Evolutionary conservation across 2,329 filamentous ascomycete genomes (phyloP).

Genomic region (Grosmannia huntii): DNA sequence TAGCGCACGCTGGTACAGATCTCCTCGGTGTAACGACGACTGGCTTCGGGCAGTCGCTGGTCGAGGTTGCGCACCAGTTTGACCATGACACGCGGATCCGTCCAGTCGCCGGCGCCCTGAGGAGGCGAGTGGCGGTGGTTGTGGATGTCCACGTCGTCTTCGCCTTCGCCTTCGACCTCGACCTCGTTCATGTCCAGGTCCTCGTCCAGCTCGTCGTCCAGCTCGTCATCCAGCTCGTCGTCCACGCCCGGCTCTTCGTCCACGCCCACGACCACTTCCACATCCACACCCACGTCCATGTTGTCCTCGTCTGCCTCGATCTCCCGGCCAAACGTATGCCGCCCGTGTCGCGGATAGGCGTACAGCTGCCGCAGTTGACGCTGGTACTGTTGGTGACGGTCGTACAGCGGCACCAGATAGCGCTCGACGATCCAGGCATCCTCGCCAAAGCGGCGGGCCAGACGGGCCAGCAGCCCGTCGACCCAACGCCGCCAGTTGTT

Average conservation of each 20-base stretch:
- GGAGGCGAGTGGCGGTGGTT: background rate
- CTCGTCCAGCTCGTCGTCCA: background rate
- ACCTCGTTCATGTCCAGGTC: too few species aligned
- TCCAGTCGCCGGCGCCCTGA: slow-evolving; percentile 13
- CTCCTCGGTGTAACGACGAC: slow-evolving; percentile 21
- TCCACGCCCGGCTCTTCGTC: too few species aligned
- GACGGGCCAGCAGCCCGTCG: slow-evolving; percentile 49
- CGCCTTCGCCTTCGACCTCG: slow-evolving; percentile 2
- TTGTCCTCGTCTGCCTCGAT: too few species aligned
- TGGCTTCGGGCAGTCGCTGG: slow-evolving; percentile 23
- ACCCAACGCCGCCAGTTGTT: slow-evolving; percentile 27
- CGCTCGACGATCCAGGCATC: slow-evolving; percentile 60
- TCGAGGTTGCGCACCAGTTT: slow-evolving; percentile 32
- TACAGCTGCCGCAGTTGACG: slow-evolving; percentile 51
- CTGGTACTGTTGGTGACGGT: slow-evolving; percentile 12
- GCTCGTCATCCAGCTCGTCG: background rate
- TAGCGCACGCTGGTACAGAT: slow-evolving; percentile 38
- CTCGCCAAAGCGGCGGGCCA: slow-evolving; percentile 54
- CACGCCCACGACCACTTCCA: background rate
- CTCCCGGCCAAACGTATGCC: slow-evolving; percentile 25
- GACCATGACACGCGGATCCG: slow-evolving; percentile 24
- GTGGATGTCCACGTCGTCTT: background rate
- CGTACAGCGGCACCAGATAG: slow-evolving; percentile 48
- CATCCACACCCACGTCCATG: too few species aligned
- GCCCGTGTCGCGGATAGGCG: slow-evolving; percentile 32